Percentiles rank a stretch among this genome's conserved stretches.
phyloP scores from a whole-genome alignment of 805 yeast genomes.

The Pichia kluyveri region DNA sequence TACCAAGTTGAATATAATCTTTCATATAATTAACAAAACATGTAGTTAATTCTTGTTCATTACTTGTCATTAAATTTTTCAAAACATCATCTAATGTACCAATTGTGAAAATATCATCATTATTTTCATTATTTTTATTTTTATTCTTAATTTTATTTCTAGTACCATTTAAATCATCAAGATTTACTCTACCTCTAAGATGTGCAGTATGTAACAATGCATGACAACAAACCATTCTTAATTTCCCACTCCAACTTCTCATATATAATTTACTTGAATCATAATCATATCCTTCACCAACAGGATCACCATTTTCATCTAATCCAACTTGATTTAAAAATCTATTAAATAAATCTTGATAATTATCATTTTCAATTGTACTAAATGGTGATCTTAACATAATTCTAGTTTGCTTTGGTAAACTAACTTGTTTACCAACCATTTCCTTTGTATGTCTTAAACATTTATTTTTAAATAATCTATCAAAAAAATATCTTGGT shows the following conservation, averaged over 20 bases:
- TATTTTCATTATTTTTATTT: constrained; percentile 4
- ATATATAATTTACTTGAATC: constrained; percentile 36
- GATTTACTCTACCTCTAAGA: constrained; percentile 4
- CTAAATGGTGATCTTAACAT: constrained; percentile 68
- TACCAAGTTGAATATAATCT: constrained; percentile 53
- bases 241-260: constrained; percentile 58
- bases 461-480: constrained; percentile 46
- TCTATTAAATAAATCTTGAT: constrained; percentile 52
- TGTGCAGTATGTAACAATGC: constrained; percentile 34
- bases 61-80: constrained; percentile 49
- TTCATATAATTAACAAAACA: constrained; percentile 40
- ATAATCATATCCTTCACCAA: constrained; percentile 40
- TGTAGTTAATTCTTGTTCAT: constrained; percentile 38
- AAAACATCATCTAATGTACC: constrained; percentile 63
- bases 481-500: constrained; percentile 31
- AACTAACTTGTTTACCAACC: constrained; percentile 65
- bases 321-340: constrained; percentile 52
- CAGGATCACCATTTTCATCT: constrained; percentile 41
- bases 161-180: not conserved
- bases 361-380: constrained; percentile 78
- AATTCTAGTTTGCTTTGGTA: constrained; percentile 73
- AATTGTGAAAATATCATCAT: constrained; percentile 16
- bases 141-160: constrained; percentile 5
- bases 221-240: constrained; percentile 80
- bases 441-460: constrained; percentile 78